Conservation (phyloP, 129 eudicot genomes). For the Glebionis coronaria region DNA sequence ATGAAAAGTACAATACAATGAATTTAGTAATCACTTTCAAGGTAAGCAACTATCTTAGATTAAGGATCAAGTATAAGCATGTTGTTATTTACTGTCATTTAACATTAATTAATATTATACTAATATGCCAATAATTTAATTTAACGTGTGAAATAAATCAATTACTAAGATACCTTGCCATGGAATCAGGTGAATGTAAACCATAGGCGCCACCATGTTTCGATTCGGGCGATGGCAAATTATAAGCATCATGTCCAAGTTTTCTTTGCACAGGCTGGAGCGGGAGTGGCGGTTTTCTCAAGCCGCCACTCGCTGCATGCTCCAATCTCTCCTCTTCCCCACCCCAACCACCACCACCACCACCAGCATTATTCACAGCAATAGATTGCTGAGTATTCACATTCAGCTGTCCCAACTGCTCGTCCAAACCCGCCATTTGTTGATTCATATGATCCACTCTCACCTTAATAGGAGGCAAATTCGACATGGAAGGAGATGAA, state of each 20-base stretch:
- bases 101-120: too few relatives aligned
- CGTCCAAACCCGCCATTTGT: conserved; percentile 60
- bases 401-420: conserved; percentile 57
- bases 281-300: conserved; percentile 72
- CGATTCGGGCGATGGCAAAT: conserved; percentile 65
- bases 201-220: conserved; percentile 52
- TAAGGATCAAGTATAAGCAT: too few relatives aligned
- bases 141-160: too few relatives aligned
- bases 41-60: background rate
- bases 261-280: conserved; percentile 62
- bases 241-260: conserved; percentile 41
- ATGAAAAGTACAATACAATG: background rate
- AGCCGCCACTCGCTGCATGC: conserved; percentile 36
- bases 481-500: conserved; percentile 62
- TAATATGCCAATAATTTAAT: too few relatives aligned
- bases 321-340: conserved; percentile 65
- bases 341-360: conserved; percentile 21
- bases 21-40: conserved; percentile 1
- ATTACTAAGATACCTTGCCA: conserved; percentile 46
- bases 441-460: conserved; percentile 36
- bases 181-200: conserved; percentile 76
- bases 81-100: too few relatives aligned
- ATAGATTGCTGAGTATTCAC: conserved; percentile 32
- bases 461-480: conserved; percentile 57
- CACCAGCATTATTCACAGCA: conserved; percentile 11